Evolutionary conservation across 2,329 filamentous ascomycete species (phyloP).

Genomic region (Fusarium sp.): DNA sequence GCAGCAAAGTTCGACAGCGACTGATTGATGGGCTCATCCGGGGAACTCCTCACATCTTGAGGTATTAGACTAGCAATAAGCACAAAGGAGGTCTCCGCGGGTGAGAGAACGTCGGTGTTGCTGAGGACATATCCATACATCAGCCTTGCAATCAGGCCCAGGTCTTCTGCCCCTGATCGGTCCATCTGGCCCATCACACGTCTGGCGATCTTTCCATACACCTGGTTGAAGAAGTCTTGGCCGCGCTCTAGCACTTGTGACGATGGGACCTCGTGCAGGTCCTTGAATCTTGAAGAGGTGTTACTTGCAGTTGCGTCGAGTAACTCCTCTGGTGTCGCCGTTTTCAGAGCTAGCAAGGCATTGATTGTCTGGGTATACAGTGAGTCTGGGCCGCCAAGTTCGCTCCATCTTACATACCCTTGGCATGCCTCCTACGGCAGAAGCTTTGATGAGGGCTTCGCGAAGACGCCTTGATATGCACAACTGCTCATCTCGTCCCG

Average conservation of each 20-base stretch:
- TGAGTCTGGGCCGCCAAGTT: slow-evolving; percentile 13
- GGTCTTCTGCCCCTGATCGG: slow-evolving; percentile 44
- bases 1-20: not conserved
- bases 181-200: slow-evolving; percentile 49
- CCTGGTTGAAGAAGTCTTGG: slow-evolving; percentile 41
- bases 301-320: slow-evolving; percentile 30
- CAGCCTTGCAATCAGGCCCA: slow-evolving; percentile 46
- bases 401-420: slow-evolving; percentile 30
- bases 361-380: slow-evolving; percentile 42
- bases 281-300: slow-evolving; percentile 29
- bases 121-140: slow-evolving; percentile 48
- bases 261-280: slow-evolving; percentile 39
- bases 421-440: slow-evolving; percentile 47
- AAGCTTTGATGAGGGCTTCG: slow-evolving; percentile 47
- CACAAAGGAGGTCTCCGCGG: slow-evolving; percentile 45
- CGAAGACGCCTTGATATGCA: slow-evolving; percentile 42
- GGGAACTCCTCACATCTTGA: slow-evolving; percentile 43
- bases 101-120: slow-evolving; percentile 45
- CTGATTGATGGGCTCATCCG: not conserved
- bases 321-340: slow-evolving; percentile 43
- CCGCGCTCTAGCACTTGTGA: slow-evolving; percentile 39
- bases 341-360: slow-evolving; percentile 42
- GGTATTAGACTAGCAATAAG: slow-evolving; percentile 50
- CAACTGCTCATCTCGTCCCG: slow-evolving; percentile 34
- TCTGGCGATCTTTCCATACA: slow-evolving; percentile 47